Percentiles rank a stretch among this genome's conserved stretches.
Conservation (phyloP, 306 rosid species). For the Cicer yamashitae region DNA sequence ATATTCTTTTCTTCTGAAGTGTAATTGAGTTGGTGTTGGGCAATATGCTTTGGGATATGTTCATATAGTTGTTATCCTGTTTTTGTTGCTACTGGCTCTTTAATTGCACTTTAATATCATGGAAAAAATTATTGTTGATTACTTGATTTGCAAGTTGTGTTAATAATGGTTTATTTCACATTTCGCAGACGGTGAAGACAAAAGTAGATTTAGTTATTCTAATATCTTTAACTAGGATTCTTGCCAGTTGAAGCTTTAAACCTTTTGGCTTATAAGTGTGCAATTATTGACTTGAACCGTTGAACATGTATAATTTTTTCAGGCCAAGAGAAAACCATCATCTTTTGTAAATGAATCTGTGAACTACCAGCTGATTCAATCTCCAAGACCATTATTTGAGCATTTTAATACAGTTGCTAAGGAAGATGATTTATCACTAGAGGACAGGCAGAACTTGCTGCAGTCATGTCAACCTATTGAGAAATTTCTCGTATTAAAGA, state of each 20-base stretch:
- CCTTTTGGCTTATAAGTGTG: neutral
- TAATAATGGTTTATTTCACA: conserved; percentile 16
- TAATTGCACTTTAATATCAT: conserved; percentile 26
- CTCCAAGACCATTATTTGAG: conserved; percentile 66
- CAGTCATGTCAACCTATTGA: conserved; percentile 79
- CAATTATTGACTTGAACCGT: conserved; percentile 9
- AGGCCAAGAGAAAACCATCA: conserved; percentile 85
- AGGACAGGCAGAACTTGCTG: conserved; percentile 55
- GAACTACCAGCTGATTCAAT: conserved; percentile 58
- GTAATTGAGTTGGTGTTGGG: neutral
- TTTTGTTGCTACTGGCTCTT: conserved; percentile 1
- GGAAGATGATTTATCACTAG: conserved; percentile 57
- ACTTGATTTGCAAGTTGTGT: conserved; percentile 18
- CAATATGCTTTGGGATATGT: conserved; percentile 19
- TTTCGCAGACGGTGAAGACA: conserved; percentile 4
- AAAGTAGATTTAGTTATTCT: conserved; percentile 28
- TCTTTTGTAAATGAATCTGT: conserved; percentile 57
- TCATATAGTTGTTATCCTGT: conserved; percentile 16
- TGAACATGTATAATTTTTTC: conserved; percentile 27
- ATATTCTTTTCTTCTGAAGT: conserved; percentile 18
- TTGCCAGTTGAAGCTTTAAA: conserved; percentile 17
- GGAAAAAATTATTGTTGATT: conserved; percentile 18
- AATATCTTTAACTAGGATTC: conserved; percentile 36
- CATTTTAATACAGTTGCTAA: conserved; percentile 39
- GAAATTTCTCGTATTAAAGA: conserved; percentile 70